Conservation (phyloP, 2,329 filamentous ascomycete genomes). For the Coccinonectria pachysandricola region DNA sequence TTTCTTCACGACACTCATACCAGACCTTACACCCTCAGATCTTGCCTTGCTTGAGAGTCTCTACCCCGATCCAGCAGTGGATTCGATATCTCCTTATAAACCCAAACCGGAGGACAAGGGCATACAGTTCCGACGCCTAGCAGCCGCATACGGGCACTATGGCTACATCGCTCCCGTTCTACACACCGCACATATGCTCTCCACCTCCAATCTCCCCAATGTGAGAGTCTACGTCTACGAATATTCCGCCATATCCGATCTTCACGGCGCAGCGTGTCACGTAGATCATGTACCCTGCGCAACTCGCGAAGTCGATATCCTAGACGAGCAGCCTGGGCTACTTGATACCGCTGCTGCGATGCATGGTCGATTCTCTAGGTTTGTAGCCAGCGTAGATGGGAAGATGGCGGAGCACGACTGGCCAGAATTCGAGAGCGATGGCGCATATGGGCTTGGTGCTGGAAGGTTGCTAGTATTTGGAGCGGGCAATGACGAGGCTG, state of each 20-base stretch:
- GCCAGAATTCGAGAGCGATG: slow-evolving; percentile 34
- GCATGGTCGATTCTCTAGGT: slow-evolving; percentile 31
- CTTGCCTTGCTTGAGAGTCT: slow-evolving; percentile 43
- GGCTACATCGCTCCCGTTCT: slow-evolving; percentile 55
- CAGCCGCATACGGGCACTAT: slow-evolving; percentile 53
- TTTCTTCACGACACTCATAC: slow-evolving; percentile 55
- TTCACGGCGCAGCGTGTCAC: slow-evolving; percentile 34
- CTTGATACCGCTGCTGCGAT: slow-evolving; percentile 28
- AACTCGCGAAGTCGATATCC: slow-evolving; percentile 29
- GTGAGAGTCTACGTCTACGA: slow-evolving; percentile 45
- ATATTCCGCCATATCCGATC: slow-evolving; percentile 38
- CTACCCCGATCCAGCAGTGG: slow-evolving; percentile 48
- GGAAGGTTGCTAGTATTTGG: slow-evolving; percentile 46
- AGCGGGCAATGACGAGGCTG: slow-evolving; percentile 45
- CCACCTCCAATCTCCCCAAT: slow-evolving; percentile 18
- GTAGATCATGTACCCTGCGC: slow-evolving; percentile 35
- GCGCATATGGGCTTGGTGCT: slow-evolving; percentile 16
- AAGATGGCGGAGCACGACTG: slow-evolving; percentile 22
- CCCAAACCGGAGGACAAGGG: slow-evolving; percentile 31
- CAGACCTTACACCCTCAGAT: slow-evolving; percentile 41
- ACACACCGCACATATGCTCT: slow-evolving; percentile 41
- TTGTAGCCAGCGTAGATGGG: slow-evolving; percentile 21
- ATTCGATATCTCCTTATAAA: slow-evolving; percentile 31
- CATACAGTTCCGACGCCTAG: slow-evolving; percentile 45
- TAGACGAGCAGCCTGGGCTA: slow-evolving; percentile 28